Evolutionary conservation across 2,329 filamentous ascomycete species (phyloP).

Genomic region (Claviceps purpurea): DNA sequence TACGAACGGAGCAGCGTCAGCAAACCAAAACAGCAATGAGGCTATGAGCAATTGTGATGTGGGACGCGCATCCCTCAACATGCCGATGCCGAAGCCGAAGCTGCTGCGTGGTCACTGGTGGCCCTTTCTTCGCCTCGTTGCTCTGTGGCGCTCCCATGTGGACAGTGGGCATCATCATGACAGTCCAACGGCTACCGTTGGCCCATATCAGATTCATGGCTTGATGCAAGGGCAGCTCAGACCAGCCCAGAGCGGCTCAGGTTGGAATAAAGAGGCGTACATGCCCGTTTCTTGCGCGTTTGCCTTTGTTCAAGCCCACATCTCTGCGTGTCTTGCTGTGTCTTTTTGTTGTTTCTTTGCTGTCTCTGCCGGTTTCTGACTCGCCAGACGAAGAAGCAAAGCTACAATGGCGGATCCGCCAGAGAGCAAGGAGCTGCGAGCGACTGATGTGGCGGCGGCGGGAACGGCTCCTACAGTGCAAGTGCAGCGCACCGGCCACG

Average conservation of each 20-base stretch:
- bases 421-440: conserved; percentile 14
- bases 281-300: background rate
- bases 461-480: background rate
- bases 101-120: too few relatives aligned
- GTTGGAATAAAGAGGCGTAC: background rate
- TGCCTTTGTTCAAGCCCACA: background rate
- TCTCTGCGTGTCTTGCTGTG: background rate
- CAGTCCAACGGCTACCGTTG: background rate
- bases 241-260: background rate
- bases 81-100: too few relatives aligned
- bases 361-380: background rate
- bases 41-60: too few relatives aligned
- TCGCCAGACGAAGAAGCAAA: background rate
- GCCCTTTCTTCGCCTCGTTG: background rate
- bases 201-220: background rate
- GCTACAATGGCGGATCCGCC: conserved; percentile 14
- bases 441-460: conserved; percentile 16
- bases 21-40: too few relatives aligned
- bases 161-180: background rate
- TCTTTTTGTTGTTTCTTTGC: background rate
- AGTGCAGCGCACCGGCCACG: background rate
- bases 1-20: too few relatives aligned
- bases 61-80: too few relatives aligned
- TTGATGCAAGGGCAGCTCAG: background rate
- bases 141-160: background rate